Evolutionary conservation across 2,329 filamentous ascomycete species (phyloP).

Genomic region (Aspergillus latus): DNA sequence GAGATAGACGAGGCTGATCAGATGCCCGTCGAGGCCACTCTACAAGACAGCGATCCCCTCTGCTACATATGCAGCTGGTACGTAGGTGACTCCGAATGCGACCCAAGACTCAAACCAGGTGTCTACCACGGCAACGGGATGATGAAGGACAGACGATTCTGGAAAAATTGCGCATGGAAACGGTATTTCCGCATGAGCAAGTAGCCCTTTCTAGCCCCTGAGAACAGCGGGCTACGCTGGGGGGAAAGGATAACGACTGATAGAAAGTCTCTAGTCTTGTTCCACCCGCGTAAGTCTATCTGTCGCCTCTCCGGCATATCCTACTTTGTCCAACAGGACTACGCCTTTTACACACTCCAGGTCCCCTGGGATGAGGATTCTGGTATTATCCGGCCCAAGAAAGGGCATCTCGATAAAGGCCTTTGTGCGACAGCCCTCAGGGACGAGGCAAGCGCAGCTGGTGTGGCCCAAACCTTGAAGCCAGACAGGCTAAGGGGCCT

Average conservation of each 20-base stretch:
- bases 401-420: too few relatives aligned
- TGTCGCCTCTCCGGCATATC: conserved; percentile 4
- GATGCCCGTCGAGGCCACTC: neutral
- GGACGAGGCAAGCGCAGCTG: too few relatives aligned
- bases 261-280: neutral
- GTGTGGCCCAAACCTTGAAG: too few relatives aligned
- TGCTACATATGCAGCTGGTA: neutral
- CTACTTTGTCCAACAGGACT: neutral
- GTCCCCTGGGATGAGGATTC: conserved; percentile 4
- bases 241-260: too few relatives aligned
- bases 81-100: neutral
- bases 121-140: neutral
- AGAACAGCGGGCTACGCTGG: too few relatives aligned
- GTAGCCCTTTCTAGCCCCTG: too few relatives aligned
- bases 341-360: neutral
- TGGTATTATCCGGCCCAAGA: neutral
- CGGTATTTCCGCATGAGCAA: neutral
- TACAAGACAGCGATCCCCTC: neutral
- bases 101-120: neutral
- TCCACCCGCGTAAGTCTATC: neutral
- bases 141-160: neutral
- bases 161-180: neutral
- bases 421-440: too few relatives aligned
- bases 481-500: too few relatives aligned
- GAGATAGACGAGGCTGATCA: too few relatives aligned